Percentiles rank a stretch among this genome's conserved stretches.
These are phyloP conservation scores for Lentinula novae-zelandiae DNA, from an alignment of 1,284 basidiomycete genomes.

Conservation along the genomic window DNA sequence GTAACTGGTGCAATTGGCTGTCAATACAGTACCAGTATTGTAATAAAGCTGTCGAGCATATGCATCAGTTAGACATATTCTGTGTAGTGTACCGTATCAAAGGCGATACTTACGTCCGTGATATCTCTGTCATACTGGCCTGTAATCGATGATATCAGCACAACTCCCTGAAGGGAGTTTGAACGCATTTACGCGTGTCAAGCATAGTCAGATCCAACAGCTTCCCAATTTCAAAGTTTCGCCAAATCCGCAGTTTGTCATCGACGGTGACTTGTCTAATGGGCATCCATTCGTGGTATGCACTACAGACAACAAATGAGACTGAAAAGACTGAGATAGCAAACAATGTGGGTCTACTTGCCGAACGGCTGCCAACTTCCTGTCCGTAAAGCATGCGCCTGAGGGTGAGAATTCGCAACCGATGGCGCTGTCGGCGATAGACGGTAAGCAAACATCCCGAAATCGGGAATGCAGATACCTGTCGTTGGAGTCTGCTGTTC, in stretches of 20 bases:
- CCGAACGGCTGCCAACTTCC: constrained; percentile 58
- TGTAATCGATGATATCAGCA: constrained; percentile 16
- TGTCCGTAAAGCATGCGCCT: constrained; percentile 58
- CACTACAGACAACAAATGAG: constrained; percentile 18
- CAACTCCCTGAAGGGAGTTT: neutral
- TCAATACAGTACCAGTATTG: constrained; percentile 39
- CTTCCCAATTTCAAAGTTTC: constrained; percentile 63
- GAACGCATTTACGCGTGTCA: constrained; percentile 45
- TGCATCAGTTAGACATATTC: neutral
- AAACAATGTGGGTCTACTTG: neutral
- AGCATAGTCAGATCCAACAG: constrained; percentile 58
- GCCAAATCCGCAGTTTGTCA: constrained; percentile 65
- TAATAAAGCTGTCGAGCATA: constrained; percentile 41
- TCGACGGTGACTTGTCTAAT: constrained; percentile 59
- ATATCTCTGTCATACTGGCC: constrained; percentile 62
- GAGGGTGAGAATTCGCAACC: constrained; percentile 56
- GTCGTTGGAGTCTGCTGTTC: constrained; percentile 1
- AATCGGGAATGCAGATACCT: neutral
- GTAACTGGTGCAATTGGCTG: neutral
- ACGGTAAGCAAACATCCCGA: neutral
- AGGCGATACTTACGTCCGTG: constrained; percentile 44
- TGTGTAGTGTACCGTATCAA: neutral
- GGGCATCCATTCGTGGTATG: constrained; percentile 72
- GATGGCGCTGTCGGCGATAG: constrained; percentile 41
- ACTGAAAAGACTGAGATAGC: neutral